A percentile compares a stretch with the other conserved stretches of the same genome.
phyloP scores from a whole-genome alignment of 108 stramenopile genomes.

The Aurantiochytrium sp. region DNA sequence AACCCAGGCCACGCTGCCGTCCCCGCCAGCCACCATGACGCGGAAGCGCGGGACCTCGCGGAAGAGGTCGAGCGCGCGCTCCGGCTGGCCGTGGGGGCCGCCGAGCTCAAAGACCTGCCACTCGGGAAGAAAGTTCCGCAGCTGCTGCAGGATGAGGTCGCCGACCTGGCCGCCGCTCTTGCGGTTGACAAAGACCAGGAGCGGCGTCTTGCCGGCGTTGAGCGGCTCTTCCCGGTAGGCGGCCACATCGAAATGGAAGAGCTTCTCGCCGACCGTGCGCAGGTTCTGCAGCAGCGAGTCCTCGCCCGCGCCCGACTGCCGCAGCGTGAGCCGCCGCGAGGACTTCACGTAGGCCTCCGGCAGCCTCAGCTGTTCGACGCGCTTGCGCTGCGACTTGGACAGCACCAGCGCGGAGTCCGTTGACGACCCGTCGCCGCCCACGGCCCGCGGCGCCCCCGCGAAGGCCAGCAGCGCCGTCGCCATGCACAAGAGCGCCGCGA shows the following conservation, averaged over 20 bases:
- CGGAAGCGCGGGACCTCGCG: constrained; percentile 61
- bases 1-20: constrained; percentile 88
- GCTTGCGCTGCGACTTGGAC: not conserved
- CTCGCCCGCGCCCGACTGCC: not conserved
- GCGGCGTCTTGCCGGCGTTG: constrained; percentile 53
- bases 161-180: constrained; percentile 78
- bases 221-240: not conserved
- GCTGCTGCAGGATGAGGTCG: constrained; percentile 68
- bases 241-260: not conserved
- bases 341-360: not conserved
- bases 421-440: not conserved
- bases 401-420: not conserved
- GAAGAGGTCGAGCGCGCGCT: constrained; percentile 70
- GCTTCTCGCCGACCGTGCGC: not conserved
- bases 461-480: not conserved
- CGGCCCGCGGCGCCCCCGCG: not conserved
- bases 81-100: constrained; percentile 63
- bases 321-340: not conserved
- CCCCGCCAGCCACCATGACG: constrained; percentile 79
- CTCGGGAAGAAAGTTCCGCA: constrained; percentile 72
- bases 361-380: not conserved
- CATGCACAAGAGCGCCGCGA: not conserved
- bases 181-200: constrained; percentile 80
- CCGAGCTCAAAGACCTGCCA: constrained; percentile 83
- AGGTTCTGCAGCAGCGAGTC: not conserved